phyloP scores from a whole-genome alignment of 2,329 filamentous ascomycete genomes.

The Nemania abortiva region DNA sequence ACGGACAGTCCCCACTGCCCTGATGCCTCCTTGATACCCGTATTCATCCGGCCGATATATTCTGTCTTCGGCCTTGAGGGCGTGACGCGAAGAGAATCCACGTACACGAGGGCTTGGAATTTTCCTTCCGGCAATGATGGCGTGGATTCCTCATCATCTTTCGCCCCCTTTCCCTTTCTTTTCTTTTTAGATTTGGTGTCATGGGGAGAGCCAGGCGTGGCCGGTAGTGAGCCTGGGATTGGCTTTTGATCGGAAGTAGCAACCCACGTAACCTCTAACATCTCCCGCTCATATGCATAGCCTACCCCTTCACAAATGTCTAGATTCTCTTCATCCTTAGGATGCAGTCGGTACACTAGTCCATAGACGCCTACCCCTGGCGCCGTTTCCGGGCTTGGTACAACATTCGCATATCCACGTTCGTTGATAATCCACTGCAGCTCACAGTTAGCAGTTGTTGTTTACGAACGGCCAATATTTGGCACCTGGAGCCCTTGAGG shows the following conservation, averaged over 20 bases:
- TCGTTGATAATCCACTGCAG: slow-evolving; percentile 72
- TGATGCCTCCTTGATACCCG: slow-evolving; percentile 70
- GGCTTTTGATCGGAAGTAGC: slow-evolving; percentile 25
- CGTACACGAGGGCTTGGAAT: slow-evolving; percentile 68
- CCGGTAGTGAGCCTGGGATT: background rate
- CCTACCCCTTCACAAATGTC: slow-evolving; percentile 74
- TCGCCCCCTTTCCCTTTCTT: background rate
- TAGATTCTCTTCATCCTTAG: slow-evolving; percentile 63
- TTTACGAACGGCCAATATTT: background rate
- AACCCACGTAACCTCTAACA: slow-evolving; percentile 45
- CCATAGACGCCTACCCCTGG: slow-evolving; percentile 65
- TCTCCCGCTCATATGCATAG: slow-evolving; percentile 65
- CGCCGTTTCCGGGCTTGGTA: slow-evolving; percentile 43
- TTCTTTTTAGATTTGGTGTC: background rate
- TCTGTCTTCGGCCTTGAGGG: slow-evolving; percentile 63
- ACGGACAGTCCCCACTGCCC: slow-evolving; percentile 64
- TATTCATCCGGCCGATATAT: slow-evolving; percentile 74
- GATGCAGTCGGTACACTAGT: slow-evolving; percentile 65
- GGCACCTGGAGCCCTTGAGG: background rate
- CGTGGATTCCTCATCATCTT: background rate
- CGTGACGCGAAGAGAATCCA: slow-evolving; percentile 60
- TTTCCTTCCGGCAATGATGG: slow-evolving; percentile 35
- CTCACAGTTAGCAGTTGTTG: background rate
- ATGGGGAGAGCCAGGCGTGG: background rate
- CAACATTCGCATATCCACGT: slow-evolving; percentile 77